Conservation (phyloP, 306 rosid genomes). For the Carpinus fangiana region DNA sequence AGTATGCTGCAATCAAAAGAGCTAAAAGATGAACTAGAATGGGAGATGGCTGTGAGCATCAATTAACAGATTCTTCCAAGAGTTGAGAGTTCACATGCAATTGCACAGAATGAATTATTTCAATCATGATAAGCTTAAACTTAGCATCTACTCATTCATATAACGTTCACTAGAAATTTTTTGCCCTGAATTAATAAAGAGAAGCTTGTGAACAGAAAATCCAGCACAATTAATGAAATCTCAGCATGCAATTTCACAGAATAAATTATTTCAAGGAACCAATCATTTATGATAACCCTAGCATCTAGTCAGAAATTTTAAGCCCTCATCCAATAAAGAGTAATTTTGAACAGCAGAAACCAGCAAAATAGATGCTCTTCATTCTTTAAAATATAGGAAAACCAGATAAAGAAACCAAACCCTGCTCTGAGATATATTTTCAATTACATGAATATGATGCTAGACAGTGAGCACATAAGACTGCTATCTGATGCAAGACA, state of each 20-base stretch:
- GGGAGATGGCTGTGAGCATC: not conserved
- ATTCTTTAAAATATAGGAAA: slow-evolving; percentile 3
- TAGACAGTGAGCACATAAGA: no score
- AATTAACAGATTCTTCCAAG: not conserved
- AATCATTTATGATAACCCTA: not conserved
- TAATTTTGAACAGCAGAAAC: not conserved
- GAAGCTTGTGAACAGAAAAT: not conserved
- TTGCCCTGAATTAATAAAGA: not conserved
- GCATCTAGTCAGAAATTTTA: not conserved
- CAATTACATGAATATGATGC: not conserved
- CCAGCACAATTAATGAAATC: not conserved
- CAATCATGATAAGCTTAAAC: not conserved
- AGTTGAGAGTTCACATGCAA: not conserved
- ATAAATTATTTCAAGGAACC: not conserved
- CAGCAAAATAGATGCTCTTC: not conserved
- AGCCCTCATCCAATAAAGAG: not conserved
- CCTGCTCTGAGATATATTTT: not conserved
- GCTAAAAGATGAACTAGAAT: not conserved
- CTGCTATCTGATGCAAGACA: not conserved
- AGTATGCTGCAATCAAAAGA: not conserved
- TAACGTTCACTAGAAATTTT: not conserved
- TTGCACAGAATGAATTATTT: not conserved
- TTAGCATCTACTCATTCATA: not conserved
- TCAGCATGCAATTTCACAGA: not conserved
- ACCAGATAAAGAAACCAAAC: not conserved